Percentiles rank a stretch among this genome's conserved stretches.
Conservation (phyloP, 1,139 yeast species). For the Lodderomyces oxycetoniae region DNA sequence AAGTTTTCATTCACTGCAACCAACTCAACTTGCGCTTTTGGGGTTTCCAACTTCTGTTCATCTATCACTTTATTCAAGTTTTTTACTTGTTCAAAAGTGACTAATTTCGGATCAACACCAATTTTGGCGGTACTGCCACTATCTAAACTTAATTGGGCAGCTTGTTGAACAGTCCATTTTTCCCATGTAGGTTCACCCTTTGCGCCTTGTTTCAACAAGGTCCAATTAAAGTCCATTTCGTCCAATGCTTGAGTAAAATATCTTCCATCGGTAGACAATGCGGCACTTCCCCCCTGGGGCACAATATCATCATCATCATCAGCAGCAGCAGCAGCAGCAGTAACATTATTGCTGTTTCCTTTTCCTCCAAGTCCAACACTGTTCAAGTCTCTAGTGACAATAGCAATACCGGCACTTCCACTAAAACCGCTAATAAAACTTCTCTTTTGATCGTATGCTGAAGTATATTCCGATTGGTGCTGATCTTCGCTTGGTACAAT, state of each 20-base stretch:
- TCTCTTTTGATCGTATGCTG: slow-evolving; percentile 76
- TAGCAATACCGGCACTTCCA: slow-evolving; percentile 94
- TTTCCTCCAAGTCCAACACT: too few species aligned
- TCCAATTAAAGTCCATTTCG: slow-evolving; percentile 89
- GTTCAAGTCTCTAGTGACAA: slow-evolving; percentile 68
- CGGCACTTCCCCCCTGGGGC: slow-evolving; percentile 76
- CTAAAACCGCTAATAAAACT: slow-evolving; percentile 84
- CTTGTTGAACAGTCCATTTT: slow-evolving; percentile 72
- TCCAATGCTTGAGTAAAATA: slow-evolving; percentile 87
- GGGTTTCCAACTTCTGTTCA: slow-evolving; percentile 15
- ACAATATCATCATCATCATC: slow-evolving; percentile 45
- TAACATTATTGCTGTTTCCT: too few species aligned
- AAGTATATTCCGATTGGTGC: slow-evolving; percentile 88
- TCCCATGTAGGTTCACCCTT: slow-evolving; percentile 80
- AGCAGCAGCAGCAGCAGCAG: too few species aligned
- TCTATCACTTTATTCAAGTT: slow-evolving; percentile 23
- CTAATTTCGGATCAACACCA: slow-evolving; percentile 59
- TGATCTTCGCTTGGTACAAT: slow-evolving; percentile 90
- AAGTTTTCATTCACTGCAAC: slow-evolving; percentile 66
- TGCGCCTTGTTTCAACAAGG: slow-evolving; percentile 73
- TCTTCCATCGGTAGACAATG: slow-evolving; percentile 89
- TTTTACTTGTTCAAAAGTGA: slow-evolving; percentile 43
- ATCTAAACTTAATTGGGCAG: slow-evolving; percentile 47
- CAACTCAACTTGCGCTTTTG: slow-evolving; percentile 49
- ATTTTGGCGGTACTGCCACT: slow-evolving; percentile 38